Conservation (phyloP, 352 stramenopile genomes). For the Pythium pyrilobum region DNA sequence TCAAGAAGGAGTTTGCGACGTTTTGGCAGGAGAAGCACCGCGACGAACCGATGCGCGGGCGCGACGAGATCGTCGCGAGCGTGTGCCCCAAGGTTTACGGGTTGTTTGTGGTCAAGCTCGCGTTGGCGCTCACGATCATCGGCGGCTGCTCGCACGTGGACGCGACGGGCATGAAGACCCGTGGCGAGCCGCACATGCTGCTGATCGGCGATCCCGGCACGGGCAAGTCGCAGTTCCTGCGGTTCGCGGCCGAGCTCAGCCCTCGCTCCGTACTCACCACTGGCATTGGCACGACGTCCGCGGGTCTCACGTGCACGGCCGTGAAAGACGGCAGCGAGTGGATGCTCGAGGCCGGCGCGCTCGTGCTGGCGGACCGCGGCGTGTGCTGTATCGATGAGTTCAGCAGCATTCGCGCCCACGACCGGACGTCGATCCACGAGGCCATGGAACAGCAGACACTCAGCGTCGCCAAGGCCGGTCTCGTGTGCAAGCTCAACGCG, state of each 20-base stretch:
- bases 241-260: slow-evolving; percentile 93
- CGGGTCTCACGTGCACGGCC: slow-evolving; percentile 95
- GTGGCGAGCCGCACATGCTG: slow-evolving; percentile 84
- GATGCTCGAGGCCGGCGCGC: slow-evolving; percentile 94
- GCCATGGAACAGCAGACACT: slow-evolving; percentile 99
- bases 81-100: slow-evolving; percentile 95
- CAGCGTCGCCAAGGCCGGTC: slow-evolving; percentile 94
- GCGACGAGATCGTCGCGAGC: slow-evolving; percentile 91
- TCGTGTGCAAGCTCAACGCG: slow-evolving; percentile 96
- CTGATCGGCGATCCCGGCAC: slow-evolving; percentile 74
- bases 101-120: slow-evolving; percentile 91
- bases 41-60: slow-evolving; percentile 42
- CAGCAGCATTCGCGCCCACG: slow-evolving; percentile 91
- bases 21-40: slow-evolving; percentile 78
- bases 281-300: slow-evolving; percentile 94
- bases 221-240: slow-evolving; percentile 95
- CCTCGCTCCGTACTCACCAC: slow-evolving; percentile 95
- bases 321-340: slow-evolving; percentile 95
- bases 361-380: slow-evolving; percentile 89
- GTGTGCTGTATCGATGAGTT: slow-evolving; percentile 99
- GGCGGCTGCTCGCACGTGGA: slow-evolving; percentile 81
- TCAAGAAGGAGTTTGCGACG: slow-evolving; percentile 87
- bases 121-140: slow-evolving; percentile 90
- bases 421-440: slow-evolving; percentile 93
- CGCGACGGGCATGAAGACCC: slow-evolving; percentile 65